These are phyloP conservation scores for Trichosporon asahii DNA, from an alignment of 1,284 basidiomycete species.

Conservation along the genomic window DNA sequence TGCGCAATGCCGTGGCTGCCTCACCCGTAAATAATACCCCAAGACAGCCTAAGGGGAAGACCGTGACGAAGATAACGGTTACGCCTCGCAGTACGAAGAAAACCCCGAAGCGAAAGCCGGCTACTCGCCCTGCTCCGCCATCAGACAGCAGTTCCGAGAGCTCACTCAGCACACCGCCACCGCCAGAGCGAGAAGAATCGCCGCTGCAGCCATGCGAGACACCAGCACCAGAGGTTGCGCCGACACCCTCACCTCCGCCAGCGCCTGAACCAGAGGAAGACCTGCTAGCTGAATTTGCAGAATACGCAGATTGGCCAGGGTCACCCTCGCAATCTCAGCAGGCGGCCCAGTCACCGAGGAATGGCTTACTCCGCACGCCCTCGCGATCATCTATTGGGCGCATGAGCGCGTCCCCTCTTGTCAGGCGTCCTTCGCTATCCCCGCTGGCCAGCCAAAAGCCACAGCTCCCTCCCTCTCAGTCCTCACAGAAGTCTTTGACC, in stretches of 20 bases:
- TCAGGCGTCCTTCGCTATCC: neutral
- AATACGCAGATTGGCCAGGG: conserved; percentile 10
- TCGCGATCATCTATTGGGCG: neutral
- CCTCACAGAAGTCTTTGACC: conserved; percentile 5
- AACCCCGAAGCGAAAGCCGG: neutral
- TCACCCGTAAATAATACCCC: neutral
- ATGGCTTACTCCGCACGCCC: neutral
- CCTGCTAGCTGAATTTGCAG: conserved; percentile 12
- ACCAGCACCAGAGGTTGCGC: neutral
- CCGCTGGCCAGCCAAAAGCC: neutral
- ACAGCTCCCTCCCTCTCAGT: neutral
- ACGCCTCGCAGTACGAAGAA: neutral
- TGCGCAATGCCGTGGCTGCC: neutral
- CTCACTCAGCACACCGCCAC: neutral
- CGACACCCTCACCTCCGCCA: neutral
- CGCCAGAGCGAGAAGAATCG: neutral
- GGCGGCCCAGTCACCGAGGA: neutral
- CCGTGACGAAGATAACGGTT: neutral
- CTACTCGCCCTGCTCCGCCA: neutral
- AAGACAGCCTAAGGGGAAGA: neutral
- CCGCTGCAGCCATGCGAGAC: neutral
- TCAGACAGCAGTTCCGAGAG: neutral
- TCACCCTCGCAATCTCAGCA: neutral
- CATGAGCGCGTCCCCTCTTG: neutral
- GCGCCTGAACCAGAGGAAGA: neutral